Base-by-base conservation (phyloP, 225 moss, liverwort and hornwort genomes). In the Straminergon stramineum region DNA sequence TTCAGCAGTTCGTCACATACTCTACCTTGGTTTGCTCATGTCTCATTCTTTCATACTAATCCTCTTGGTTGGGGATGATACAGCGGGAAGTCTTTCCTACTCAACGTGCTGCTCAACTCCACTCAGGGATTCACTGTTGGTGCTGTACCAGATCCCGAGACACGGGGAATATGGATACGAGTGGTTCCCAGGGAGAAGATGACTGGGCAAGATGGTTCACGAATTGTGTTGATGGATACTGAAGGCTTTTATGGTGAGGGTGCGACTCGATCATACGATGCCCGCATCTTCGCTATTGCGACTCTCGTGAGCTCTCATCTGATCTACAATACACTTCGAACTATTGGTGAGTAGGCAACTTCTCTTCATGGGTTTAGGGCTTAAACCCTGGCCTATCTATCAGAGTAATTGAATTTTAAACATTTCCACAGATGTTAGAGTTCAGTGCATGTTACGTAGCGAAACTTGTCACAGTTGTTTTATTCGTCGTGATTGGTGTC, bases 181-280 rank as follows among this genome's bases (percentile, higher is more conserved):
- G 90, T 98, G 84, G 94, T 98, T 64, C 93, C 97, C 24, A 96
- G 91, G 83, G 94, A 96, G 84, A 93, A 80, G 83, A 65, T 98
- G 86, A 89, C 92, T 31, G 98, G 96, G 43, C 63, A 84, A 61
- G 98, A 98, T 84, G 96, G 96, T 81, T 98, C 98, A 66, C 90
- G 90, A 85, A 89, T 98, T 79, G 94, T 97, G 79, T 87, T 98
- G 57, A 89, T 98, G 89, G 98, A 98, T 66, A 98, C 98, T n/a
- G 98, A 98, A 93, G 98, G 98, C 56, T 98, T 98, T 89, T 98
- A 98, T 87, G 98, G 98, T 34, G 98, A 98, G 90, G 98, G 98
- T 85, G 98, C 96, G 64, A 97, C 97, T 45, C 94, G 97, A 78
- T 97, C 96, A 21, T 98, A 97, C 75, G 98, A 98, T 91, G 98